Conservation (phyloP, 2,329 filamentous ascomycete genomes). For the Fusarium multiceps region DNA sequence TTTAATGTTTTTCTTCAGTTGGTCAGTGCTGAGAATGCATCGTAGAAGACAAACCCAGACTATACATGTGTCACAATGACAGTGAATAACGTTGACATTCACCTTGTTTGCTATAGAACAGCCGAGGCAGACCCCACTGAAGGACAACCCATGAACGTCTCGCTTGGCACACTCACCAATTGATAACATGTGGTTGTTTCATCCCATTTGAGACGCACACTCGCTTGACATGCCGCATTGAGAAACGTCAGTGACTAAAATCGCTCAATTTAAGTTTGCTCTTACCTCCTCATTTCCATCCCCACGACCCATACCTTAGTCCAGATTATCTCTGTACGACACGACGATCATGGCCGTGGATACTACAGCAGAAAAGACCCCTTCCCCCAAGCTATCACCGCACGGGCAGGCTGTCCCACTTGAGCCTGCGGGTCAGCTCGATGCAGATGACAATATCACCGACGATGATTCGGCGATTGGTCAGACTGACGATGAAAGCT, state of each 20-base stretch:
- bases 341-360: not conserved
- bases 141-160: no score
- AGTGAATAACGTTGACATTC: not conserved
- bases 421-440: slow-evolving; percentile 7
- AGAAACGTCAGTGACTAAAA: not conserved
- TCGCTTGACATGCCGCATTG: not conserved
- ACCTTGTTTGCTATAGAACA: not conserved
- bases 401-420: not conserved
- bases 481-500: slow-evolving; percentile 2
- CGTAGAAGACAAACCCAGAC: not conserved
- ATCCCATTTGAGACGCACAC: no score
- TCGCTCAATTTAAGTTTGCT: not conserved
- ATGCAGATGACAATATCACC: slow-evolving; percentile 3
- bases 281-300: not conserved
- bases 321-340: not conserved
- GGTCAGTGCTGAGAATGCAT: not conserved
- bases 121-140: not conserved
- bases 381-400: not conserved
- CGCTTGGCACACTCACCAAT: not conserved
- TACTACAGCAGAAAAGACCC: not conserved
- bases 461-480: slow-evolving; percentile 14
- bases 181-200: not conserved
- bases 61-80: not conserved
- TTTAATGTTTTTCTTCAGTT: not conserved
- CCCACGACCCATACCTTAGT: not conserved